phyloP scores from a whole-genome alignment of 805 yeast species.

The Helenozyma baotianmanensis region DNA sequence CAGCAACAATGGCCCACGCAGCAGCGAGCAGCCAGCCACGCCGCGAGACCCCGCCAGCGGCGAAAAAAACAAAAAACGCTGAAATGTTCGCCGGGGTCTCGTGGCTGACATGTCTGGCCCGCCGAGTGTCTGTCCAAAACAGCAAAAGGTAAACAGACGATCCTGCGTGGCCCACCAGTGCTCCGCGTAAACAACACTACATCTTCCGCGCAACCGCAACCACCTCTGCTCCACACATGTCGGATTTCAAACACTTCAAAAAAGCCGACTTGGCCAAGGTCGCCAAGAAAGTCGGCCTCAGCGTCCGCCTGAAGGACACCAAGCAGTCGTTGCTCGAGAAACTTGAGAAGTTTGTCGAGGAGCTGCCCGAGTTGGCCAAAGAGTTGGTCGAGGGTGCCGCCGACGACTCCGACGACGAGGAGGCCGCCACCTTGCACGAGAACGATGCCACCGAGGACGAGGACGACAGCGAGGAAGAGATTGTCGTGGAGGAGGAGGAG shows the following conservation, averaged over 20 bases:
- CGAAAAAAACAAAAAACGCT: too few species aligned
- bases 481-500: conserved; percentile 20
- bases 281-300: conserved; percentile 31
- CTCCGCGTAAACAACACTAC: too few species aligned
- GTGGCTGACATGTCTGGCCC: too few species aligned
- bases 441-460: conserved; percentile 20
- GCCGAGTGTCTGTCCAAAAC: too few species aligned
- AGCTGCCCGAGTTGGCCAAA: conserved; percentile 22
- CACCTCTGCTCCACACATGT: conserved; percentile 19
- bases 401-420: conserved; percentile 20
- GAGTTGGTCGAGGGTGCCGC: conserved; percentile 19
- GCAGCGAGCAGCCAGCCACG: too few species aligned
- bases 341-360: conserved; percentile 25
- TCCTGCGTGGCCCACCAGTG: too few species aligned
- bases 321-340: conserved; percentile 38
- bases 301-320: conserved; percentile 35
- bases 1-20: too few species aligned
- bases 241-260: conserved; percentile 30
- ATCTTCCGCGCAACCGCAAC: too few species aligned
- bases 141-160: too few species aligned
- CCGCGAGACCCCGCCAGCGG: too few species aligned
- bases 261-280: conserved; percentile 38
- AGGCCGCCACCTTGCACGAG: conserved; percentile 30
- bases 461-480: conserved; percentile 19
- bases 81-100: too few species aligned